Percentiles rank a stretch among this genome's conserved stretches.
These are phyloP conservation scores for Eucalyptus pauciflora DNA, from an alignment of 345 rosid species.

Conservation along the genomic window DNA sequence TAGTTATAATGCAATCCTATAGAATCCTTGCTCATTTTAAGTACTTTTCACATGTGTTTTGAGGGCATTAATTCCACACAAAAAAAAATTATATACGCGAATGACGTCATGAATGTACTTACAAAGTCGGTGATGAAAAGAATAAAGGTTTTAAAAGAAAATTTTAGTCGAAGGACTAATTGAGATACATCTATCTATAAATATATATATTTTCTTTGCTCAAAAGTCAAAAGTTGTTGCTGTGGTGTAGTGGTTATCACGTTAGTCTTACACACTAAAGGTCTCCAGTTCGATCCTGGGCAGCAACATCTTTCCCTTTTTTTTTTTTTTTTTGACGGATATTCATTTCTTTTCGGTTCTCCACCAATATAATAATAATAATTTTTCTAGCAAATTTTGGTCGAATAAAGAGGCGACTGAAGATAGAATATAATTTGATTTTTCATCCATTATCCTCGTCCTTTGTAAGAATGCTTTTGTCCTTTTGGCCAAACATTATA, in stretches of 20 bases:
- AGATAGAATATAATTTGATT: not conserved
- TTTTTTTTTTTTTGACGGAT: not conserved
- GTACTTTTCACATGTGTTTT: not conserved
- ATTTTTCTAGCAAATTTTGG: not conserved
- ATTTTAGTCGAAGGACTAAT: rapidly evolving
- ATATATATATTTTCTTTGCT: not conserved
- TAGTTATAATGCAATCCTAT: not conserved
- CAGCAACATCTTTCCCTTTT: constrained; percentile 4
- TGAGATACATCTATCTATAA: rapidly evolving
- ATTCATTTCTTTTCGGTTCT: not conserved
- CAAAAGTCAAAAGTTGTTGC: not conserved
- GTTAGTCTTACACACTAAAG: constrained; percentile 42
- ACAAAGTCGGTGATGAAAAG: not conserved
- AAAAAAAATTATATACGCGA: not conserved
- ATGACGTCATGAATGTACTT: not conserved
- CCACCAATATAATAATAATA: not conserved
- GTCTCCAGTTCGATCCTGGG: constrained; percentile 43
- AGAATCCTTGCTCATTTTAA: not conserved
- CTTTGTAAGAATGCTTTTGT: not conserved
- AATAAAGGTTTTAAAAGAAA: not conserved
- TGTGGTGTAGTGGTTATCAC: constrained; percentile 49
- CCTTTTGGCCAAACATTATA: not conserved
- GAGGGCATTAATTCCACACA: not conserved
- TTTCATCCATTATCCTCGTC: not conserved
- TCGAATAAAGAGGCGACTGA: not conserved